A percentile compares a stretch with the other conserved stretches of the same genome.
Evolutionary conservation across 2,329 filamentous ascomycete species (phyloP).

Genomic region (Exophiala sideris): DNA sequence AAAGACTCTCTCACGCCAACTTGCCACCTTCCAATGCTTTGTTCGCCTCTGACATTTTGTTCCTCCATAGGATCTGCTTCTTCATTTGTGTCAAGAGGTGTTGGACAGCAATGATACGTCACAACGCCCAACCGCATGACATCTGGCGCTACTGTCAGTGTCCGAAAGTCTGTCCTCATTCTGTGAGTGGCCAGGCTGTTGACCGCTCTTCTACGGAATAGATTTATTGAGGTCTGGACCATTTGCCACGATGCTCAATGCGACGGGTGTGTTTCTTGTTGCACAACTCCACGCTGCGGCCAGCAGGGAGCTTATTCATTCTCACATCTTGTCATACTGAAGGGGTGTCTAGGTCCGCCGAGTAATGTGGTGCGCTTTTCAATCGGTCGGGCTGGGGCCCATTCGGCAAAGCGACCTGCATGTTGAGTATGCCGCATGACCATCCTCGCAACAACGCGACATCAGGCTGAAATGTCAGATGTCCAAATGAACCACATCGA

Average conservation of each 20-base stretch:
- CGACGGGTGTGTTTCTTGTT: slow-evolving; percentile 7
- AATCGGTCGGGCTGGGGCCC: too few relatives aligned
- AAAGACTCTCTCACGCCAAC: not conserved
- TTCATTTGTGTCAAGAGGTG: too few relatives aligned
- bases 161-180: slow-evolving; percentile 11
- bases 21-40: not conserved
- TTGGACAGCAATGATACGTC: slow-evolving; percentile 11
- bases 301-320: too few relatives aligned
- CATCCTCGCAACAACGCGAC: too few relatives aligned
- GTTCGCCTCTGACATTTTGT: not conserved
- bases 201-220: slow-evolving; percentile 17
- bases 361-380: too few relatives aligned
- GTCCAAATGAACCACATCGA: slow-evolving; percentile 11
- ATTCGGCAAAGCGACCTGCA: too few relatives aligned
- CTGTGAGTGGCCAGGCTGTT: slow-evolving; percentile 19
- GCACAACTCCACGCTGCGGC: too few relatives aligned
- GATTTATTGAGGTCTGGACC: slow-evolving; percentile 5
- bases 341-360: not conserved
- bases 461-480: too few relatives aligned
- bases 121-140: slow-evolving; percentile 10
- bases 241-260: slow-evolving; percentile 9
- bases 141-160: not conserved
- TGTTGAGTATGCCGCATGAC: too few relatives aligned
- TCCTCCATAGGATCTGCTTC: too few relatives aligned
- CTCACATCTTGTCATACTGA: not conserved